phyloP scores from a whole-genome alignment of 306 rosid genomes.

The Neltuma alba region DNA sequence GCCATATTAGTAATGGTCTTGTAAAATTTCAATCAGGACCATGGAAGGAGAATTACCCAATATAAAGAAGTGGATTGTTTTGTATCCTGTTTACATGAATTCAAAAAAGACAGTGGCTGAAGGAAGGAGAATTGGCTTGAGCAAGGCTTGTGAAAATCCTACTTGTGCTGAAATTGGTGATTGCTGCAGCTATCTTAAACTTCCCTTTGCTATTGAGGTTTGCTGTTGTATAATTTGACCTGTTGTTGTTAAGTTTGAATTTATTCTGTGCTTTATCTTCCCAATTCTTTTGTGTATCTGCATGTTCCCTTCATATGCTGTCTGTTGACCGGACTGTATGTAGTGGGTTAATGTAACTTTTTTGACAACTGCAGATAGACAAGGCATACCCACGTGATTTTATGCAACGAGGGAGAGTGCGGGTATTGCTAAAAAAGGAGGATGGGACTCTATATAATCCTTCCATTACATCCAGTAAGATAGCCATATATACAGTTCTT shows the following conservation, averaged over 20 bases:
- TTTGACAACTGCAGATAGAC: slow-evolving; percentile 50
- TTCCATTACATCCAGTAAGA: slow-evolving; percentile 69
- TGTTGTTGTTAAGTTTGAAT: not conserved
- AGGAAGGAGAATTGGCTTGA: slow-evolving; percentile 73
- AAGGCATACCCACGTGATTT: slow-evolving; percentile 95
- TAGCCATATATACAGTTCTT: not conserved
- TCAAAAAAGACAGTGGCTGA: slow-evolving; percentile 81
- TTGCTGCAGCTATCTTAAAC: slow-evolving; percentile 75
- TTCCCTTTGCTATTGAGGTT: slow-evolving; percentile 86
- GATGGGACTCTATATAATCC: slow-evolving; percentile 76
- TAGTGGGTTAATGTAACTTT: not conserved
- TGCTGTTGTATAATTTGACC: not conserved
- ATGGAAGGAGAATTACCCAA: slow-evolving; percentile 66
- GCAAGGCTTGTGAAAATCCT: slow-evolving; percentile 82
- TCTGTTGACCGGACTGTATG: not conserved
- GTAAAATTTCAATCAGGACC: slow-evolving; percentile 21
- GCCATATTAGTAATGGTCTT: not conserved
- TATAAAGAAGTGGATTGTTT: slow-evolving; percentile 75
- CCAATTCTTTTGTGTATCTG: not conserved
- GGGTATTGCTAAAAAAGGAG: slow-evolving; percentile 78
- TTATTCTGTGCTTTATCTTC: not conserved
- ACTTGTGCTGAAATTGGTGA: slow-evolving; percentile 86
- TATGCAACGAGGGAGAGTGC: slow-evolving; percentile 87
- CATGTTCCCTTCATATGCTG: not conserved
- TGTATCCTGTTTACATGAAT: slow-evolving; percentile 85